Evolutionary conservation across 331 rosid species (phyloP), one percentile per base, ranked within the genome.

Genomic region (Pyrus hybrid): DNA sequence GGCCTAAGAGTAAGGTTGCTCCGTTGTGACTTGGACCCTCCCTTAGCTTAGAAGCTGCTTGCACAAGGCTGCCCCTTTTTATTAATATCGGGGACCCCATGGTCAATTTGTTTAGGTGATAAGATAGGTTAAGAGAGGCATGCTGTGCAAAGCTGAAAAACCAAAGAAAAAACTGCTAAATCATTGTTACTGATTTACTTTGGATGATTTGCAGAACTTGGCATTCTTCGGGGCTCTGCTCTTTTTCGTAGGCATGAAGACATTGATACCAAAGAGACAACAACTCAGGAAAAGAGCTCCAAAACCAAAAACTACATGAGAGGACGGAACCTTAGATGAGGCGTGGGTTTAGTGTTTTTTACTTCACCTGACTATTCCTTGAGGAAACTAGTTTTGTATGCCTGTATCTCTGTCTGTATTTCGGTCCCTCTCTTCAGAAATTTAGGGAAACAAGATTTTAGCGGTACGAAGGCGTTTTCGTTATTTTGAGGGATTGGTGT

Each of bases 141-240:
- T 28, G 47, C 13, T 5, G 0, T 23, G 49, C 30, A 12, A 62
- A n/a, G 62, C 43, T 60, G 53, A 72, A 45, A 43, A 43, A 43
- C 49, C 45, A 45, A 26, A 16, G 29, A 5, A 62, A 12, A 68
- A 62, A 74, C 35, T 35, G 23, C 13, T 28, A 62, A 61, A 58
- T 53, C 18, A 25, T 54, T 14, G 29, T 45, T 4, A 23, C 26
- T 61, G 65, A 18, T 41, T 51, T 20, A 6, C 2, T 70, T 68
- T 47, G 26, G 6, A 12, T 17, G 18, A 33, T 78, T 68, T 67
- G 81, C 87, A 90, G 95, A 84, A 83, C 68, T 74, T 90, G 85
- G 95, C 95, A 26, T 76, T 90, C 78, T 82, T 90, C 57, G 95
- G 95, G 65, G 95, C 95, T 5, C 76, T 90, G 82, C 87, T 90